Evolutionary conservation across 148 eudicot species (phyloP).

Genomic region (Gaultheria prostrata): DNA sequence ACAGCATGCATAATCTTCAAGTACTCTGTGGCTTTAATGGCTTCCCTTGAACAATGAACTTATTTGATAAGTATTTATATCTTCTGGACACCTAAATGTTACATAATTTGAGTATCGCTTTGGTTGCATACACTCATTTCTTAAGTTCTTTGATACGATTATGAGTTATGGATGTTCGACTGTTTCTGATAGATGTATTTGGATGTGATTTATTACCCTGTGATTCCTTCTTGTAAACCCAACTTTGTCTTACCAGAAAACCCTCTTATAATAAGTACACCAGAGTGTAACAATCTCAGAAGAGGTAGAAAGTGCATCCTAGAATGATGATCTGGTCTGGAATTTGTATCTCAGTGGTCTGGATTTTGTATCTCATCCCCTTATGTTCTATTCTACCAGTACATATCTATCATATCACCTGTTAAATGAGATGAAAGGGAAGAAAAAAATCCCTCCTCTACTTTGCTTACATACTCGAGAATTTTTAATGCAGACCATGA

Average conservation of each 20-base stretch:
- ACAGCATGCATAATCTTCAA: neutral
- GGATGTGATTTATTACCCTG: neutral
- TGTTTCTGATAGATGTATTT: neutral
- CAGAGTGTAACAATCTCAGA: neutral
- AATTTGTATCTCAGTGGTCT: neutral
- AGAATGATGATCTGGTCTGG: neutral
- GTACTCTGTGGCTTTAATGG: neutral
- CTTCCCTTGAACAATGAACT: neutral
- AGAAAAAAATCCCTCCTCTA: neutral
- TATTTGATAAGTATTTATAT: neutral
- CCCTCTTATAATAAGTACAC: neutral
- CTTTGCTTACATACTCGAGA: neutral
- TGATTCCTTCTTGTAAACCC: neutral
- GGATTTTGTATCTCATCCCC: neutral
- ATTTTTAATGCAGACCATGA: constrained; percentile 59
- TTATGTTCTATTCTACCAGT: neutral
- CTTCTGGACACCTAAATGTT: neutral
- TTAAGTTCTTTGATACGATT: neutral
- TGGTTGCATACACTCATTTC: too few relatives aligned
- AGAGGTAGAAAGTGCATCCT: neutral
- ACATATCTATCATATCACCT: neutral
- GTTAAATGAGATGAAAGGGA: constrained; percentile 7
- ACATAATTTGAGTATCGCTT: too few relatives aligned
- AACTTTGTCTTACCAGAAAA: neutral
- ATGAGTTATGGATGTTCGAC: neutral